These are phyloP conservation scores for Ophiosphaerella narmari DNA, from an alignment of 2,329 filamentous ascomycete genomes.

Conservation along the genomic window DNA sequence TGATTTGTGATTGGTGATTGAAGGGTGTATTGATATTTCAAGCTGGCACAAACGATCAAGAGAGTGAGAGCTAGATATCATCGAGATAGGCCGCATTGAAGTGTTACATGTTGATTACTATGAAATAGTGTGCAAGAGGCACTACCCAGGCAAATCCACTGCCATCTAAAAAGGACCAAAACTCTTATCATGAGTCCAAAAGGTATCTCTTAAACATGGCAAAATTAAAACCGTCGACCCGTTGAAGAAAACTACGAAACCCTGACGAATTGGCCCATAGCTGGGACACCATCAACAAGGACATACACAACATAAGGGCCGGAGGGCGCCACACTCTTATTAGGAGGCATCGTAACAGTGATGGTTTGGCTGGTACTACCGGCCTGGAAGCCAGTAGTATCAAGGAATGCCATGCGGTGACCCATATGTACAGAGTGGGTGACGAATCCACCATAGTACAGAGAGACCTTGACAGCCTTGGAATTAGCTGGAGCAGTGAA, in stretches of 20 bases:
- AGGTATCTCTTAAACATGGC: too few species aligned
- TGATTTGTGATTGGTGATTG: neutral
- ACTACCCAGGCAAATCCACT: too few species aligned
- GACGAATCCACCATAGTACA: constrained; percentile 65
- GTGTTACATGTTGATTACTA: neutral
- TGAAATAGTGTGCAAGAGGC: neutral
- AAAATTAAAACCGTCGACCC: too few species aligned
- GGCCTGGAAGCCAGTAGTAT: constrained; percentile 54
- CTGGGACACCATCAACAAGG: constrained; percentile 60
- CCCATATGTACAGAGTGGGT: constrained; percentile 67
- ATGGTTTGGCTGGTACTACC: constrained; percentile 52
- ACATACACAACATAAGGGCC: constrained; percentile 66
- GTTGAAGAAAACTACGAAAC: constrained; percentile 36
- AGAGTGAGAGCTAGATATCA: too few species aligned
- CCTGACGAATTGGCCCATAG: constrained; percentile 57
- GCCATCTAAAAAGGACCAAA: too few species aligned
- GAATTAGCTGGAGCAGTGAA: constrained; percentile 53
- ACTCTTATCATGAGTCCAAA: too few species aligned
- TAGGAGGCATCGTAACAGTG: constrained; percentile 60
- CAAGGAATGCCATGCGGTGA: constrained; percentile 61
- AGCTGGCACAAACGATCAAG: too few species aligned
- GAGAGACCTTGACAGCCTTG: constrained; percentile 53
- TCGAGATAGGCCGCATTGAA: neutral
- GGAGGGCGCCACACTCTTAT: constrained; percentile 60
- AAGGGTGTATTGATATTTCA: too few species aligned